These are phyloP conservation scores for Plenodomus biglobosus DNA, from an alignment of 2,329 filamentous ascomycete species.

Conservation along the genomic window DNA sequence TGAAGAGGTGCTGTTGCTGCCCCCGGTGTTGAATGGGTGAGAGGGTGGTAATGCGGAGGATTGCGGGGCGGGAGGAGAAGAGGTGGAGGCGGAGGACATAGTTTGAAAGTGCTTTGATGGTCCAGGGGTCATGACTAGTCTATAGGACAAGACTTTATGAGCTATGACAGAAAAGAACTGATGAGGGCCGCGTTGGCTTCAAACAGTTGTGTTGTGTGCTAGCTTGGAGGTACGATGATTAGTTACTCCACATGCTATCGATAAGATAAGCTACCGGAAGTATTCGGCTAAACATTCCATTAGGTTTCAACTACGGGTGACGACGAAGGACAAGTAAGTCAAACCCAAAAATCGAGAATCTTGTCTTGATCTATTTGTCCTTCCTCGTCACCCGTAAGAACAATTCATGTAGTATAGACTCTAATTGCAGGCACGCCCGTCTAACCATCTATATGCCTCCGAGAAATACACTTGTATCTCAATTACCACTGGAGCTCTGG, in stretches of 20 bases:
- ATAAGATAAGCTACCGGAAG: not conserved
- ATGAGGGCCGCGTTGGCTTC: not conserved
- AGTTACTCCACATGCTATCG: not conserved
- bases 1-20: slow-evolving; percentile 1
- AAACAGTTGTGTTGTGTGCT: not conserved
- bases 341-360: no score
- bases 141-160: not conserved
- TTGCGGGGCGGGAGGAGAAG: slow-evolving; percentile 28
- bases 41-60: slow-evolving; percentile 32
- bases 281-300: no score
- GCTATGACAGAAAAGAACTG: not conserved
- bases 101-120: slow-evolving; percentile 43
- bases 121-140: slow-evolving; percentile 13
- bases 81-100: slow-evolving; percentile 29
- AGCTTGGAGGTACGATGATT: not conserved
- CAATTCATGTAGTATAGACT: no score
- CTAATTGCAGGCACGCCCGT: no score
- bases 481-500: no score
- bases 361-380: no score
- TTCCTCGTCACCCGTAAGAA: no score
- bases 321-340: no score
- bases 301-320: no score
- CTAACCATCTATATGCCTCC: no score
- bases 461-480: no score
- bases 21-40: slow-evolving; percentile 7